Conservation (phyloP, 2,329 filamentous ascomycete species). For the Escovopsis sp. region DNA sequence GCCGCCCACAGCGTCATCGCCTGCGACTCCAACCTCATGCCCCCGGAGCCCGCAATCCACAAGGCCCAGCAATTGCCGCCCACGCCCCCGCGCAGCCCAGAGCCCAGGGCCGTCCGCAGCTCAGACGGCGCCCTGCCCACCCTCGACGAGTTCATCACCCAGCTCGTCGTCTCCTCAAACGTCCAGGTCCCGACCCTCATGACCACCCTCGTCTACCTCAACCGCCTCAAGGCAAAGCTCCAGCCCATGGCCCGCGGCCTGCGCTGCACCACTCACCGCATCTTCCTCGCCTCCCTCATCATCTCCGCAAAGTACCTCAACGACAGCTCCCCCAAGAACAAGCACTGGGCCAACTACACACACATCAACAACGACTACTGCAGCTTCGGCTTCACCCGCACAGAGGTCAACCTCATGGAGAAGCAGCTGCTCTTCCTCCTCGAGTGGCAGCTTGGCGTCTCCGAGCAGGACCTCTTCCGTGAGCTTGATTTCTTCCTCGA, state of each 20-base stretch:
- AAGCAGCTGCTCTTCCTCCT: conserved; percentile 91
- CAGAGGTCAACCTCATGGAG: conserved; percentile 98
- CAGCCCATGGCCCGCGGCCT: conserved; percentile 93
- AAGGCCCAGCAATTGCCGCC: conserved; percentile 21
- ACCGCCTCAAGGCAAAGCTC: conserved; percentile 66
- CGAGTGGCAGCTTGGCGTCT: conserved; percentile 86
- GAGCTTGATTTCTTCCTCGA: conserved; percentile 81
- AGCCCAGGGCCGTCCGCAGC: conserved; percentile 30
- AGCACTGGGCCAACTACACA: conserved; percentile 97
- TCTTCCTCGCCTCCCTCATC: conserved; percentile 83
- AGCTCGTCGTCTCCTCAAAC: conserved; percentile 81
- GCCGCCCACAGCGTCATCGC: conserved; percentile 67
- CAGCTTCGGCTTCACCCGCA: conserved; percentile 80
- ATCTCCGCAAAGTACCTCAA: conserved; percentile 93
- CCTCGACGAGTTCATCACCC: conserved; percentile 80
- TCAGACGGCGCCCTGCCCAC: conserved; percentile 52
- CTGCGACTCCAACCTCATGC: conserved; percentile 52
- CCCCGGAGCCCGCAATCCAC: conserved; percentile 18
- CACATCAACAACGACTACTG: conserved; percentile 47
- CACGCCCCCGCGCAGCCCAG: conserved; percentile 36
- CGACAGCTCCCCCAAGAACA: conserved; percentile 98
- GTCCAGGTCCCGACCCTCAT: conserved; percentile 96
- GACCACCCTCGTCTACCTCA: conserved; percentile 90
- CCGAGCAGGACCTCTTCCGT: conserved; percentile 68
- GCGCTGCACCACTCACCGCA: conserved; percentile 90